Base-by-base conservation (phyloP, 768 basidiomycete genomes). In the Russula ochroleuca region DNA sequence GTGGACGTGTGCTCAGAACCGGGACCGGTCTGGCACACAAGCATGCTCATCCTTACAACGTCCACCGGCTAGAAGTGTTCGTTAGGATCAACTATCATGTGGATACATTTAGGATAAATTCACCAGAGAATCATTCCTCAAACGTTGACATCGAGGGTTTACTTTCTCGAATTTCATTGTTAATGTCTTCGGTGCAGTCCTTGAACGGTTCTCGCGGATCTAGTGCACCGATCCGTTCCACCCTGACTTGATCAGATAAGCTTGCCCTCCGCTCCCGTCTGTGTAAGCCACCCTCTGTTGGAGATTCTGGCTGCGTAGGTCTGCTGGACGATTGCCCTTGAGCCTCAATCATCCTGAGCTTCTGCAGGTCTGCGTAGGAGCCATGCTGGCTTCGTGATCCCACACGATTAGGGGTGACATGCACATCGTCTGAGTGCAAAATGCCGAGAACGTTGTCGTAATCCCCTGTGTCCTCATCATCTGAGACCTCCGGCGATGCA, bases 401-500 rank as follows among this genome's bases (percentile, higher is more conserved):
- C 68, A 72, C 68, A 43, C 73, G 66, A 64, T 57, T 56, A 71
- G 61, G 64, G 47, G 72, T 69, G 65, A 67, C 67, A 61, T 71
- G 70, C 57, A 82, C 82, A 59, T 83, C 83, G 58, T 81, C 78
- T 11, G 75, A 69, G 21, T 80, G 80, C 59, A 93, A 74, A 65
- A 86, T 79, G 11, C 85, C 83, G 53, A 93, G 81, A 52, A 94
- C 89, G 74, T 95, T 85, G 72, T 96, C 94, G 73, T 95, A 95
- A 75, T 96, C 94, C 45, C 92, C 93, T 53, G 84, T 82, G 56
- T 92, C 92, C 71, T 94, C 92, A 31, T 92, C 90, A 69, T 94
- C 94, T 15, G 88, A 86, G 52, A 83, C 85, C 55, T 88, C 86
- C 0, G 91, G 90, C 9, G 88, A 89, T 43, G 77, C 81, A 21